phyloP scores from a whole-genome alignment of 257 asterid species.

The Knoxia roxburghii region DNA sequence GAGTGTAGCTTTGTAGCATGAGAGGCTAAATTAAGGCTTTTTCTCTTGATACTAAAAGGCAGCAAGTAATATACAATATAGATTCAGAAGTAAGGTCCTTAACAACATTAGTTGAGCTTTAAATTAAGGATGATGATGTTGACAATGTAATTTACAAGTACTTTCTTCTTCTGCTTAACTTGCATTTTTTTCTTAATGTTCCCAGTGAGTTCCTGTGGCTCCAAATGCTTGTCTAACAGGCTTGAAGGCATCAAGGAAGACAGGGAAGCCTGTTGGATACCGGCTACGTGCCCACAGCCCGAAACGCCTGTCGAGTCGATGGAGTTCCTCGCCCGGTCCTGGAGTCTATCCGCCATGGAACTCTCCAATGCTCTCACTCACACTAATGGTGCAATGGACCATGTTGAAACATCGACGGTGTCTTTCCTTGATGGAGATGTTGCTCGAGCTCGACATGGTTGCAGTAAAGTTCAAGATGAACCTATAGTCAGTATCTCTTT shows the following conservation, averaged over 20 bases:
- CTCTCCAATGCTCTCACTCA: conserved; percentile 69
- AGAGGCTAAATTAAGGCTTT: neutral
- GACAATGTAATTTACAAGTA: too few relatives aligned
- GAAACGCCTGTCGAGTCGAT: conserved; percentile 84
- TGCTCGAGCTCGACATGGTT: conserved; percentile 22
- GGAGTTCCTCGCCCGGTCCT: conserved; percentile 88
- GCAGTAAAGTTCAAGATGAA: conserved; percentile 18
- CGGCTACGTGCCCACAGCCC: conserved; percentile 54
- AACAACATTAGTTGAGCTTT: neutral
- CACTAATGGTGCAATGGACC: conserved; percentile 19
- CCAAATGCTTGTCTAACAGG: conserved; percentile 32
- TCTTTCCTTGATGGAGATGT: conserved; percentile 12
- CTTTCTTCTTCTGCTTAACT: neutral
- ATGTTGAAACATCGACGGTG: conserved; percentile 23
- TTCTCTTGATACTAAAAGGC: neutral
- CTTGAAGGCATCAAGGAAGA: conserved; percentile 74
- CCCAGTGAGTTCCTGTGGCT: conserved; percentile 26
- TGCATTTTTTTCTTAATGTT: conserved; percentile 8
- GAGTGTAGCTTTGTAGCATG: neutral
- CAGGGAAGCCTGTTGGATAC: conserved; percentile 37
- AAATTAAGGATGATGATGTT: neutral
- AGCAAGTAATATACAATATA: neutral
- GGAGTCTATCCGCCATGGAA: conserved; percentile 76
- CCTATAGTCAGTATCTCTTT: conserved; percentile 17
- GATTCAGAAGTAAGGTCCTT: conserved; percentile 10